phyloP scores from a whole-genome alignment of 441 rosid genomes.

The Raphanus hybrid region DNA sequence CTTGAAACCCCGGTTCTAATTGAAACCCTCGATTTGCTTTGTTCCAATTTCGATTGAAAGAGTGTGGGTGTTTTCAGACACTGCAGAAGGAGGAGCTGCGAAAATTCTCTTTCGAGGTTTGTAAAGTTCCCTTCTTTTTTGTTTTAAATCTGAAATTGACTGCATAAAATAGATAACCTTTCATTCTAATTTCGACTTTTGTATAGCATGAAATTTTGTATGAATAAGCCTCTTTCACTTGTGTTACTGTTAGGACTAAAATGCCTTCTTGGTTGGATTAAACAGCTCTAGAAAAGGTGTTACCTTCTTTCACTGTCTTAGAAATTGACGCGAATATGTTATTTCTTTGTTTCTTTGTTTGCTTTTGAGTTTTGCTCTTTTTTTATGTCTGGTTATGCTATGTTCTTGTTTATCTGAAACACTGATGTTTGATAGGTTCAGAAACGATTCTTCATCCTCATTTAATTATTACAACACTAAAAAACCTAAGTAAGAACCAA shows the following conservation, averaged over 20 bases:
- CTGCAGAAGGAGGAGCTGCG: conserved; percentile 21
- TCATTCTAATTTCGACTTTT: not conserved
- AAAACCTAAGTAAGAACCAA: conserved; percentile 17
- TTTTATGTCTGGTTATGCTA: not conserved
- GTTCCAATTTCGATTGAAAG: conserved; percentile 16
- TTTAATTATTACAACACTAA: conserved; percentile 7
- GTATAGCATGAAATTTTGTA: not conserved
- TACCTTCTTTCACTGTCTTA: no score
- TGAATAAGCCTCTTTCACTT: conserved; percentile 6
- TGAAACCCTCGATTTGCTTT: conserved; percentile 39
- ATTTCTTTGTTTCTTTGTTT: not conserved
- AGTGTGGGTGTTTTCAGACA: conserved; percentile 35
- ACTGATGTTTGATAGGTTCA: not conserved
- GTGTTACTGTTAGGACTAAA: conserved; percentile 14
- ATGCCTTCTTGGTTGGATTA: not conserved
- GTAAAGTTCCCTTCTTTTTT: conserved; percentile 11
- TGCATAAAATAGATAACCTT: not conserved
- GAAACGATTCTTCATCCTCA: not conserved
- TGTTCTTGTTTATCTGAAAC: not conserved
- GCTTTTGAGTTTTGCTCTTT: conserved; percentile 10
- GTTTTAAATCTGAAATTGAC: conserved; percentile 24
- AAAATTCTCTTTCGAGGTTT: conserved; percentile 12
- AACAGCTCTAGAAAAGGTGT: no score
- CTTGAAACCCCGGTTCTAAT: conserved; percentile 37
- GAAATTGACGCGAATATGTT: not conserved